phyloP scores from a whole-genome alignment of 169 alveolate genomes.

The Cryptosporidium andersoni region DNA sequence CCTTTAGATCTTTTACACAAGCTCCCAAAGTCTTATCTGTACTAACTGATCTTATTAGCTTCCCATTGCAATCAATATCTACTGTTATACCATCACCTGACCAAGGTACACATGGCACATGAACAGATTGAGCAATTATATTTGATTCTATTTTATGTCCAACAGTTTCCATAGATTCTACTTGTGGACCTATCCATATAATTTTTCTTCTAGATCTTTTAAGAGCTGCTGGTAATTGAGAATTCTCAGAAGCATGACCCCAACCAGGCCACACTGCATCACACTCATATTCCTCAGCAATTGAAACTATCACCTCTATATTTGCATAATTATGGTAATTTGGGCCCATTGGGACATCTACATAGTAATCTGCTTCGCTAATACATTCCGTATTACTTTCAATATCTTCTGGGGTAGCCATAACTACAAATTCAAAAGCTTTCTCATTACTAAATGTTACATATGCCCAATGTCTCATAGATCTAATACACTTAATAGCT shows the following conservation, averaged over 20 bases:
- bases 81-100: slow-evolving; percentile 83
- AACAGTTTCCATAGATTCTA: slow-evolving; percentile 86
- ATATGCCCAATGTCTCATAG: slow-evolving; percentile 78
- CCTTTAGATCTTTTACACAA: slow-evolving; percentile 79
- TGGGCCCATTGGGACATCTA: slow-evolving; percentile 82
- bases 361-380: slow-evolving; percentile 78
- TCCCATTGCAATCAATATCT: slow-evolving; percentile 57
- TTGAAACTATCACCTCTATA: slow-evolving; percentile 75
- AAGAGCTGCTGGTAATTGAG: slow-evolving; percentile 82
- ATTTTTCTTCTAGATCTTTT: slow-evolving; percentile 81
- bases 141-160: slow-evolving; percentile 93
- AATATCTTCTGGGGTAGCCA: slow-evolving; percentile 83
- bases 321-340: slow-evolving; percentile 81
- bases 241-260: slow-evolving; percentile 94
- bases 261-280: slow-evolving; percentile 97
- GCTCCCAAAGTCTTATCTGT: slow-evolving; percentile 68
- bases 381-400: slow-evolving; percentile 80
- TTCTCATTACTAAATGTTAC: slow-evolving; percentile 75
- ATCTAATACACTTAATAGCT: slow-evolving; percentile 76
- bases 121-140: slow-evolving; percentile 90
- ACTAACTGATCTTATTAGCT: slow-evolving; percentile 49
- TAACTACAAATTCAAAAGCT: slow-evolving; percentile 79
- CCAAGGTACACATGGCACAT: slow-evolving; percentile 91
- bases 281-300: slow-evolving; percentile 80
- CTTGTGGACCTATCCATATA: slow-evolving; percentile 90